Conservation (phyloP, 129 eudicot species). For the Sambucus nigra region DNA sequence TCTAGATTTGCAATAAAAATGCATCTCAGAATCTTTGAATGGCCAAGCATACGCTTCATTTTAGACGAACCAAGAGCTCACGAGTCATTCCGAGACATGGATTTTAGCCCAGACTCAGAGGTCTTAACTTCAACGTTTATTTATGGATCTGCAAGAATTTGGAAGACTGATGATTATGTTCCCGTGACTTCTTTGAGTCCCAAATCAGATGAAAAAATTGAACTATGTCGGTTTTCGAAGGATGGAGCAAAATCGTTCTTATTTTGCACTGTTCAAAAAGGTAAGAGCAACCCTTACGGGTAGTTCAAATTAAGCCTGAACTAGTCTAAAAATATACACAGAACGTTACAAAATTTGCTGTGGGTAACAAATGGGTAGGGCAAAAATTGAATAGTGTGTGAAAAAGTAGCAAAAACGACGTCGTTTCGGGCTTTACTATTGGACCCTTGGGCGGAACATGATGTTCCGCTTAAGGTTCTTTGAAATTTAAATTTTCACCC, state of each 20-base stretch:
- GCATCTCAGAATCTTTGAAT: slow-evolving; percentile 81
- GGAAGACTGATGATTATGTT: slow-evolving; percentile 82
- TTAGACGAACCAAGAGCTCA: slow-evolving; percentile 87
- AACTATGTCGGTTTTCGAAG: slow-evolving; percentile 83
- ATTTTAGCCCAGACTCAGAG: slow-evolving; percentile 91
- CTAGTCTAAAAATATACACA: no score
- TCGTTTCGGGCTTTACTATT: no score
- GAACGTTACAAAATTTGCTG: no score
- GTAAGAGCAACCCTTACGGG: no score
- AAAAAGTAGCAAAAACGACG: no score
- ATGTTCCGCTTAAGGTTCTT: no score
- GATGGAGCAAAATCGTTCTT: slow-evolving; percentile 88
- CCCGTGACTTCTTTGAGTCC: slow-evolving; percentile 68
- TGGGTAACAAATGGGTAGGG: no score
- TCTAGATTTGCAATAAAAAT: slow-evolving; percentile 86
- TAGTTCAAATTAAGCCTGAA: no score
- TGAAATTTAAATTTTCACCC: no score
- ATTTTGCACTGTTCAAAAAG: slow-evolving; percentile 78
- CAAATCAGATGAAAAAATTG: slow-evolving; percentile 78
- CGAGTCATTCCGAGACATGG: slow-evolving; percentile 81
- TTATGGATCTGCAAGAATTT: no score
- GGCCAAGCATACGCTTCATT: slow-evolving; percentile 82
- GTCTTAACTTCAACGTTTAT: slow-evolving; percentile 88
- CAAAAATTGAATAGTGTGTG: no score
- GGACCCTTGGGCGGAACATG: no score